Base-by-base conservation (phyloP, 1,139 yeast genomes). In the Kodamaea sp. region DNA sequence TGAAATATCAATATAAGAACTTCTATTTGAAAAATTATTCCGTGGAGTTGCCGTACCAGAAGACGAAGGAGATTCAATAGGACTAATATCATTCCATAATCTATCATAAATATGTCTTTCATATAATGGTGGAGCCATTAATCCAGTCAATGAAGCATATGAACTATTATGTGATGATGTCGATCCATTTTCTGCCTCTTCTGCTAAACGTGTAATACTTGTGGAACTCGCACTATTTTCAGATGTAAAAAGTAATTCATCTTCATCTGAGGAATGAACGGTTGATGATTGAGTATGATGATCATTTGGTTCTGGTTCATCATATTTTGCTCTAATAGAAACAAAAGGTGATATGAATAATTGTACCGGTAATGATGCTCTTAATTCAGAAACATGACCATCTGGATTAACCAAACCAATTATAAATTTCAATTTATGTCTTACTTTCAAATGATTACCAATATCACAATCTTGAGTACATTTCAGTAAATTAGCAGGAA, bases 91-190 rank as follows among this genome's bases (percentile, higher is more conserved):
- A 28, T 76, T 71, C 90, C 90, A 90, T 29, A 92, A 64, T 41
- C 89, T 67, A 60, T 92, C 98, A 60, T 86, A 89, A 28, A 89
- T 78, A 57, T 88, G 96, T 45, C 75, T 80, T 46, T 82, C 89
- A 56, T 92, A 92, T 45, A 84, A 74, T 24, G 98, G 98, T 3
- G 97, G 97, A 0, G 97, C 96, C 60, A 81, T 71, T 31, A 78
- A 62, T 0, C 75, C 77, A 8, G 67, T 65, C 44, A 69, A 62
- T n/a, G 68, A 59, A 2, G 67, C 57, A 31, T 46, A 55, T 1
- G 71, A 65, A 9, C 27, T 37, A 10, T 64, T 64, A 42, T 65
- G 62, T 8, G 71, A 63, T 1, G 69, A 55, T 24, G 46, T 50
- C 0, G 72, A 66, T 24, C 56, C 57, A 10, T 52, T 52, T 40